Evolutionary conservation across 169 alveolate genomes (phyloP), one percentile per base, ranked within the genome.

Genomic region (Plasmodium inui): DNA sequence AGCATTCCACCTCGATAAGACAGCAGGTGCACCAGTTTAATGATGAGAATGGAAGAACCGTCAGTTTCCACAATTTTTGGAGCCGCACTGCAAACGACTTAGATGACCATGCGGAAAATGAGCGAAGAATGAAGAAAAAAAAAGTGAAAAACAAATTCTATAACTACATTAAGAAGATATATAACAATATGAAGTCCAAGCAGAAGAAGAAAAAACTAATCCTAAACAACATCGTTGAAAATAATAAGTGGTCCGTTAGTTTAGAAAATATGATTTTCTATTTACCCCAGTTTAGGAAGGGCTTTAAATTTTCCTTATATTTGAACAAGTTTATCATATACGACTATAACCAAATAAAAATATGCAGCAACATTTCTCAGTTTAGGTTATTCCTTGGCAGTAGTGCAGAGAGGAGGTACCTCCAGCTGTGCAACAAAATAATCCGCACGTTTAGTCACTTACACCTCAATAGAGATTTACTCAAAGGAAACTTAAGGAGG

Each of bases 331-430:
- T 89, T 26, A 89, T 89, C 12, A 89, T 89, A 34, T 89, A 89
- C 82, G 94, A 89, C 72, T 89, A 89, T 34, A 79, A 79, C 22
- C 44, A 89, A 79, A 89, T 89, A 55, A 78, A 89, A 44, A 57
- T 89, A 89, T 89, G 94, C 30, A 89, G 78, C 53, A 89, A 89
- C 82, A 89, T 79, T 89, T 89, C 82, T 39, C 82, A 55, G 22
- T 89, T 44, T 57, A 32, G 94, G 10, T 79, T 89, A 67, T 89
- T 89, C 82, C 41, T 89, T 17, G 71, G 72, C 5, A 79, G 44
- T 37, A 41, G 67, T 5, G 94, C 89, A 61, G 46, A 55, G 19
- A 78, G 61, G 22, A 80, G 32, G 5, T 89, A 89, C 37, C 22
- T 89, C 14, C 67, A 89, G 7, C 50, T 89, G 50, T 89, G 94